Evolutionary conservation across 1,284 basidiomycete species (phyloP), one percentile per base, ranked within the genome.

Genomic region (Stereum hirsutum): DNA sequence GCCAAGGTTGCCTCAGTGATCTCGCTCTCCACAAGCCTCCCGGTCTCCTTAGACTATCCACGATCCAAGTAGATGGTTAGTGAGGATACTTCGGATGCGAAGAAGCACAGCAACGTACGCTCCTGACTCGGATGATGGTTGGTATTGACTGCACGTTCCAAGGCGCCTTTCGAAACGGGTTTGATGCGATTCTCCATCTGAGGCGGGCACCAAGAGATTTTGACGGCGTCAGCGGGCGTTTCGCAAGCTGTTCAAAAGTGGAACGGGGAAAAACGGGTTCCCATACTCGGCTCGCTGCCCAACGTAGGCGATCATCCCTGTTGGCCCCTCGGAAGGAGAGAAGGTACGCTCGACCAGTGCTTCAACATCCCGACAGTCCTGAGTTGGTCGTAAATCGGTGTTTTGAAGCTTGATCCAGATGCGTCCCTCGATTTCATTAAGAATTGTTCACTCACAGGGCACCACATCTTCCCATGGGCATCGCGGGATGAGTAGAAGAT

Each of bases 281-380:
- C 70, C 81, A 60, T 54, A 89, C 88, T 81, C 75, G 43, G 69
- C 46, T 50, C 62, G 69, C 51, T 80, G 71, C 6, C 89, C 89
- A 43, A 89, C 84, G 58, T 85, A 89, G 42, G 86, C 69, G 41
- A 92, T 69, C 37, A 80, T 60, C 8, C 71, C 85, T 23, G 72
- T 68, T 17, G 82, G 83, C 17, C 70, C 71, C 43, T 74, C 66
- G 17, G 62, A 56, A 11, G 63, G 54, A 14, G 62, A 63, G 50
- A 90, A 90, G 0, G 70, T 69, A 5, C 72, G 56, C 46, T 73
- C 65, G 23, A 92, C 70, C 23, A 74, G 50, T 1, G 61, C 54
- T 47, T 91, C 85, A 23, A 92, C 81, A 26, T 58, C 70, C 19
- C 67, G 62, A 57, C 87, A 91, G 57, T 91, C 88, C 88, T 91